A percentile compares a stretch with the other conserved stretches of the same genome.
Conservation (phyloP, 495 filamentous ascomycete genomes). For the Penicillium chermesinum region DNA sequence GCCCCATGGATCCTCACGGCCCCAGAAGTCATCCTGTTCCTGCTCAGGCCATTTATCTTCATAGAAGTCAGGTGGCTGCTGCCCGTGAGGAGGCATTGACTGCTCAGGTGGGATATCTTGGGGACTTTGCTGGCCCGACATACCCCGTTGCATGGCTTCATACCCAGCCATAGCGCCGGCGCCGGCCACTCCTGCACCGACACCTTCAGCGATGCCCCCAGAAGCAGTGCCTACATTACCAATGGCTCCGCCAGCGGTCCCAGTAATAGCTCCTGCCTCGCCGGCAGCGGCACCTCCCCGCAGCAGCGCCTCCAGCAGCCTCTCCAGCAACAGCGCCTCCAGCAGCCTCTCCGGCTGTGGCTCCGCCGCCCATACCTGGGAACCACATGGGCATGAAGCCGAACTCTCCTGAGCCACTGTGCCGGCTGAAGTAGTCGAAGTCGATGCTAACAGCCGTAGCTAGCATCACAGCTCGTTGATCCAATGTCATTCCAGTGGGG, state of each 20-base stretch:
- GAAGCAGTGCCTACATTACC: slow-evolving; percentile 19
- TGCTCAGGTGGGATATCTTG: slow-evolving; percentile 6
- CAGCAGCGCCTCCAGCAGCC: slow-evolving; percentile 35
- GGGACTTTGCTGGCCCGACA: slow-evolving; percentile 15
- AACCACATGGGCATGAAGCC: slow-evolving; percentile 58
- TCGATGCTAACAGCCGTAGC: slow-evolving; percentile 66
- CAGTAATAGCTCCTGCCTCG: slow-evolving; percentile 31
- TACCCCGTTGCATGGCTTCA: slow-evolving; percentile 57
- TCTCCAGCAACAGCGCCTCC: slow-evolving; percentile 42
- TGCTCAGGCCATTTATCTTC: slow-evolving; percentile 27
- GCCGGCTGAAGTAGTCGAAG: slow-evolving; percentile 69
- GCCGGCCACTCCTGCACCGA: slow-evolving; percentile 28
- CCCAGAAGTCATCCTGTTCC: slow-evolving; percentile 10
- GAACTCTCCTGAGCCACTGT: slow-evolving; percentile 44
- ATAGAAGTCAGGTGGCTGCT: slow-evolving; percentile 17
- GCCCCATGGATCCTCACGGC: slow-evolving; percentile 35
- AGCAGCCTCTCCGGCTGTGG: too few species aligned
- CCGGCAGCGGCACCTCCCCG: slow-evolving; percentile 37
- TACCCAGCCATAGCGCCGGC: slow-evolving; percentile 55
- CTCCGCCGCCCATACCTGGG: slow-evolving; percentile 48
- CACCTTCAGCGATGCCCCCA: slow-evolving; percentile 38
- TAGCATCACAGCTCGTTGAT: slow-evolving; percentile 67
- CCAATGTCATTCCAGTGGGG: slow-evolving; percentile 56
- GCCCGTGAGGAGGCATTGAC: slow-evolving; percentile 2
- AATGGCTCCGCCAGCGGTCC: slow-evolving; percentile 31